A percentile compares a stretch with the other conserved stretches of the same genome.
phyloP scores from a whole-genome alignment of 2,329 filamentous ascomycete genomes.

The Laburnicola sp. region DNA sequence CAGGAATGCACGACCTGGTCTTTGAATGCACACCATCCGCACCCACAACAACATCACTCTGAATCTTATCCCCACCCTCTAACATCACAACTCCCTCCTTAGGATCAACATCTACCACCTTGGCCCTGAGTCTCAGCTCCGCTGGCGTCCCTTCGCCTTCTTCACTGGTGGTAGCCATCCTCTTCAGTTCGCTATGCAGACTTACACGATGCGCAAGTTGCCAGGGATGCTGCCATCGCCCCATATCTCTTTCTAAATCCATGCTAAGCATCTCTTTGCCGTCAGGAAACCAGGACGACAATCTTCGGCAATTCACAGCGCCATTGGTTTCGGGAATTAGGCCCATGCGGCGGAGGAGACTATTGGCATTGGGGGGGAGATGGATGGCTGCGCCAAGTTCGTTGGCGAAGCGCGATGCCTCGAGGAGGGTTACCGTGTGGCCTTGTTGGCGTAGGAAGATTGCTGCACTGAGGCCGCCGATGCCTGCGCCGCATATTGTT shows the following conservation, averaged over 20 bases:
- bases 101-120: constrained; percentile 48
- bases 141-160: constrained; percentile 43
- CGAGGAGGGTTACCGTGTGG: constrained; percentile 31
- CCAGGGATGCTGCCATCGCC: constrained; percentile 58
- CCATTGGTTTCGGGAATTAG: constrained; percentile 48
- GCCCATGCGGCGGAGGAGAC: constrained; percentile 55
- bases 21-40: constrained; percentile 59
- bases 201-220: constrained; percentile 58
- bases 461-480: constrained; percentile 58
- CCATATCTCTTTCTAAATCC: constrained; percentile 44
- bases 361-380: constrained; percentile 63
- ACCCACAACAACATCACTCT: constrained; percentile 57
- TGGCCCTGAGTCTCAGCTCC: constrained; percentile 49
- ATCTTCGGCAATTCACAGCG: constrained; percentile 31
- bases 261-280: constrained; percentile 44
- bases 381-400: constrained; percentile 66
- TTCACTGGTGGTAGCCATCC: constrained; percentile 47
- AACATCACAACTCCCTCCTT: constrained; percentile 48
- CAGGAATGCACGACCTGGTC: constrained; percentile 27
- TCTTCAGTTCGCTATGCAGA: constrained; percentile 58
- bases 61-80: constrained; percentile 48
- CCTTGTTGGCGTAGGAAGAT: constrained; percentile 55
- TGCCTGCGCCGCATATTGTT: constrained; percentile 55
- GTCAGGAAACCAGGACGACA: constrained; percentile 45
- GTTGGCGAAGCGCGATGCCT: constrained; percentile 57